Base-by-base conservation (phyloP, 768 basidiomycete species). In the Pholiota molesta region DNA sequence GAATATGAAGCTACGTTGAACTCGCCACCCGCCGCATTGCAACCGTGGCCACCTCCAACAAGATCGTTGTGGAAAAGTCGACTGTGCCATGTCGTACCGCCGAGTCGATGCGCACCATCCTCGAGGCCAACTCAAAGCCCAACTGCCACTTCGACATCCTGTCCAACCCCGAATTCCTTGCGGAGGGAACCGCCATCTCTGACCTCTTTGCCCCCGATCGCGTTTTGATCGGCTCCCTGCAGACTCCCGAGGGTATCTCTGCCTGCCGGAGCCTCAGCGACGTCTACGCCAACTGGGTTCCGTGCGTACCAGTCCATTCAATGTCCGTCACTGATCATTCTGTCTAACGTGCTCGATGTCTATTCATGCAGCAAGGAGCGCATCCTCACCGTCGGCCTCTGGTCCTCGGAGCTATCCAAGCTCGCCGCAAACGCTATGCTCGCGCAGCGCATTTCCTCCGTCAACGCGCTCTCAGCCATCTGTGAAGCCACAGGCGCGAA, bases 401-500 rank as follows among this genome's bases (percentile, higher is more conserved):
- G 97, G 97, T 96, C 94, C 2, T 98, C 97, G 2, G 97, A 99
- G 77, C 87, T 99, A 28, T 93, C 96, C 65, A 99, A 99, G 82
- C 88, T 99, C 64, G 97, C 97, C 10, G 97, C 97, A 58, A 99
- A 99, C 74, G 97, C 97, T 61, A 96, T 99, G 95, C 90, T 99
- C 62, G 97, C 97, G 8, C 97, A 99, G 76, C 92, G 97, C 64
- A 99, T 99, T 75, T 99, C 97, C 9, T 97, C 95, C 60, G 83
- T 99, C 81, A 99, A 99, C 73, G 95, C 97, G 14, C 89, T 99
- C 29, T 97, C 95, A 42, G 97, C 97, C 52, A 97, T 99, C 72
- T 99, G 97, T 75, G 97, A 99, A 77, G 95, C 94, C 14, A 99
- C 97, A 4, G 97, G 97, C 49, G 97, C 97, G 59, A 97, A 96